These are phyloP conservation scores for Penicillium cinerascens DNA, from an alignment of 495 filamentous ascomycete species.

Conservation along the genomic window DNA sequence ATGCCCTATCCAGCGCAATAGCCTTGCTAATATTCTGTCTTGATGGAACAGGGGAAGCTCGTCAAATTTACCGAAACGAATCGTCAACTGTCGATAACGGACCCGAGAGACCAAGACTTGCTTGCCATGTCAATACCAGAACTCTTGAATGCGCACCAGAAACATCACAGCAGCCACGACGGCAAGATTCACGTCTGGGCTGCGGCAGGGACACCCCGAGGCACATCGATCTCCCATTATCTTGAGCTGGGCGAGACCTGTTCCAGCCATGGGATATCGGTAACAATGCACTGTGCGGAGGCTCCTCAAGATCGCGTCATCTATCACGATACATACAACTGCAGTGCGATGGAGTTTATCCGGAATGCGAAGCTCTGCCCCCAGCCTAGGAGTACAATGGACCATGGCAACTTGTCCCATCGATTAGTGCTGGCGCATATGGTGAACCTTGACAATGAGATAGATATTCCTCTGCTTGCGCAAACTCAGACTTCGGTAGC, in stretches of 20 bases:
- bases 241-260: slow-evolving; percentile 25
- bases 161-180: slow-evolving; percentile 29
- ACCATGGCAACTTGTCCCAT: not conserved
- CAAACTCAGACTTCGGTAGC: slow-evolving; percentile 33
- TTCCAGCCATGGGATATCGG: slow-evolving; percentile 25
- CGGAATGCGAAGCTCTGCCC: slow-evolving; percentile 14
- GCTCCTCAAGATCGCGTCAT: slow-evolving; percentile 19
- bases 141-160: slow-evolving; percentile 18
- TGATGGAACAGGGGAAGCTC: slow-evolving; percentile 27
- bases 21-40: not conserved
- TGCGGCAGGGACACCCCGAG: slow-evolving; percentile 41
- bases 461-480: slow-evolving; percentile 31
- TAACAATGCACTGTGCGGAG: slow-evolving; percentile 25
- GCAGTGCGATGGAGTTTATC: slow-evolving; percentile 23
- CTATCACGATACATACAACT: slow-evolving; percentile 15
- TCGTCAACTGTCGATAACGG: slow-evolving; percentile 29
- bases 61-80: slow-evolving; percentile 34
- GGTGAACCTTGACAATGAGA: slow-evolving; percentile 31
- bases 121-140: slow-evolving; percentile 27
- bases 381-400: not conserved
- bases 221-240: slow-evolving; percentile 21
- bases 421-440: slow-evolving; percentile 29
- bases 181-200: slow-evolving; percentile 42
- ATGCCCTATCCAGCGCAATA: not conserved
- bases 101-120: slow-evolving; percentile 30